Evolutionary conservation across 1,284 basidiomycete species (phyloP), one percentile per base, ranked within the genome.

Genomic region (Puccinia brachypodii): DNA sequence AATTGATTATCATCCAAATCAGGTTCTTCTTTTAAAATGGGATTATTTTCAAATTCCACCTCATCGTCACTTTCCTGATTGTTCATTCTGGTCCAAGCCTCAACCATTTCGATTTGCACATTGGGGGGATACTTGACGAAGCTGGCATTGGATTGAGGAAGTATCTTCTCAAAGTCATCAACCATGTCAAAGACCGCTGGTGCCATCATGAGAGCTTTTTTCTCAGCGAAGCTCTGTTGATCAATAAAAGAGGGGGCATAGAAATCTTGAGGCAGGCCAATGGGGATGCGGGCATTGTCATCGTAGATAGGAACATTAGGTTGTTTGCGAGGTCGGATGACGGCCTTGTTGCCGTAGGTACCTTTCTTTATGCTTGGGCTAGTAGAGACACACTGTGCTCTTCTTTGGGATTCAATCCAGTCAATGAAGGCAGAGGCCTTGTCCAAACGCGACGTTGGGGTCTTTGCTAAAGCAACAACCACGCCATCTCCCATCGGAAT

Each of bases 201-300:
- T 14, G 42, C 31, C 62, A 78, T 69, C n/a, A 33, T 11, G 25
- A 78, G n/a, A 38, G 40, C 76, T 22, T 78, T 66, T 28, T 68
- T 68, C 47, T 78, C 64, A 22, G 76, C 31, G 42, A 33, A 58
- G 31, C 33, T 58, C 16, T 58, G 47, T 22, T 16, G n/a, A 13
- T 40, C 25, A 22, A 79, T 7, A 40, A 79, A 79, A 2, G 19
- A 19, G 11, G 13, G 33, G 22, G 64, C 8, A 50, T 79, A 79
- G n/a, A 56, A 74, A n/a, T 78, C 76, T 44, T 40, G 9, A 14
- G 76, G 76, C 16, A 79, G 76, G 38, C 76, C 76, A 58, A 79
- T 42, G 8, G 66, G 76, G n/a, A 79, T 79, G 7, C 25, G 42
- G 8, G 33, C 44, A 22, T 60, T 16, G 4, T 28, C 28, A 38